Evolutionary conservation across 192 early-diverging fungal species (phyloP).

Genomic region (Backusella westeae): DNA sequence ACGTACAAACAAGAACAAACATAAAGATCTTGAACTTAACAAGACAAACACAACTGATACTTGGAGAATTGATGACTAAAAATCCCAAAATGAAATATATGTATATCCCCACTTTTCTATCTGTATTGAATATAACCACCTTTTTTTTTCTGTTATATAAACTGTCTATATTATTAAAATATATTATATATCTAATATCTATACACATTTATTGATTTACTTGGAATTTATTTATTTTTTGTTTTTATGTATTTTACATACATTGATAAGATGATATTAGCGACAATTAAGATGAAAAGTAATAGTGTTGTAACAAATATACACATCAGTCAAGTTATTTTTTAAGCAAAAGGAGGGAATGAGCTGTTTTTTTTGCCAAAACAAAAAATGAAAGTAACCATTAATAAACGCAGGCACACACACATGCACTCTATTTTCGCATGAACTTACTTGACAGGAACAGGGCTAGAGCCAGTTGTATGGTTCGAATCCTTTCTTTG

Average conservation of each 20-base stretch:
- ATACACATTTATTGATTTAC: not conserved
- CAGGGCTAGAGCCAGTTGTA: not conserved
- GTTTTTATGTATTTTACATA: not conserved
- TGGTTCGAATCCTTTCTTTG: not conserved
- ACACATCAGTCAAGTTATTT: not conserved
- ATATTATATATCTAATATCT: not conserved
- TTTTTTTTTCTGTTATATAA: not conserved
- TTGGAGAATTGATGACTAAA: constrained; percentile 34
- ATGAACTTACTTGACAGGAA: not conserved
- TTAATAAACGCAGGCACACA: not conserved
- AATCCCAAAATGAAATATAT: not conserved
- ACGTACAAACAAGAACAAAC: constrained; percentile 8
- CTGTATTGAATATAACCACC: not conserved
- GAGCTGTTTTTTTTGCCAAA: not conserved
- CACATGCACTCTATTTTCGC: not conserved
- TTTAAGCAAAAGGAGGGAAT: constrained; percentile 7
- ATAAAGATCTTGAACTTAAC: constrained; percentile 18
- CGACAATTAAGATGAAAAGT: not conserved
- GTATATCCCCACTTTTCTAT: not conserved
- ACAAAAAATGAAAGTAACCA: not conserved
- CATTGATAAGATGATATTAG: not conserved
- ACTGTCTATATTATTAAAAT: not conserved
- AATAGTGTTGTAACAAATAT: not conserved
- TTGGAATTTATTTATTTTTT: not conserved
- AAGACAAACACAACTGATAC: constrained; percentile 18